Base-by-base conservation (phyloP, 768 basidiomycete genomes). In the Austroboletus eburneus region DNA sequence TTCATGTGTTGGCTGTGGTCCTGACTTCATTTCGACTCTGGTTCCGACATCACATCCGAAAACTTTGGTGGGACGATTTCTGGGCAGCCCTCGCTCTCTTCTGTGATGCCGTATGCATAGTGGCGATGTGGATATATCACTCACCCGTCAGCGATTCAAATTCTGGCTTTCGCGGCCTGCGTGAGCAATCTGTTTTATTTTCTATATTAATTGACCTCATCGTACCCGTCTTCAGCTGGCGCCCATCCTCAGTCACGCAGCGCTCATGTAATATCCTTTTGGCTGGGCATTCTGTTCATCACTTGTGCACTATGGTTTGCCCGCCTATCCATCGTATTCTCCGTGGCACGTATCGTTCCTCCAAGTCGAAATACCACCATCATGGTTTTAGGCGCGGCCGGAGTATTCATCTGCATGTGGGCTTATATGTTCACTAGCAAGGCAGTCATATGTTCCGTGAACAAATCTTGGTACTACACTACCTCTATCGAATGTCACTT, bases 401-500 rank as follows among this genome's bases (percentile, higher is more conserved):
- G n/a, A 23, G 2, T 50, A 3, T 53, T 63, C 20, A 30, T 21
- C 20, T 45, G 45, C 42, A 49, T 64, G 54, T 57, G 62, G 57
- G 34, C 27, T 20, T 59, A 44, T 46, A 35, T 59, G 5, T 9
- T 62, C 17, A 14, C 34, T 3, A 39, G 48, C 45, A 63, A 63
- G 30, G n/a, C 47, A 66, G 72, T 53, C 70, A 72, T 72, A 61
- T 74, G 17, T 78, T 74, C 57, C 62, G 70, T 54, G 57, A 27
- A 40, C 45, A 47, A 16, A 37, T 45, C 48, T 12, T 79, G 78
- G 77, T 74, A 75, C 43, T 14, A 66, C 10, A 27, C 25, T 10
- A n/a, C n/a, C n/a, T n/a, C n/a, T n/a, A n/a, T n/a, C n/a, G n/a
- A 62, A 58, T 80, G 79, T 47, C 59, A 61, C 17, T 65, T 79